Base-by-base conservation (phyloP, 2,329 filamentous ascomycete species). In the Hymenoscyphus infarciens region DNA sequence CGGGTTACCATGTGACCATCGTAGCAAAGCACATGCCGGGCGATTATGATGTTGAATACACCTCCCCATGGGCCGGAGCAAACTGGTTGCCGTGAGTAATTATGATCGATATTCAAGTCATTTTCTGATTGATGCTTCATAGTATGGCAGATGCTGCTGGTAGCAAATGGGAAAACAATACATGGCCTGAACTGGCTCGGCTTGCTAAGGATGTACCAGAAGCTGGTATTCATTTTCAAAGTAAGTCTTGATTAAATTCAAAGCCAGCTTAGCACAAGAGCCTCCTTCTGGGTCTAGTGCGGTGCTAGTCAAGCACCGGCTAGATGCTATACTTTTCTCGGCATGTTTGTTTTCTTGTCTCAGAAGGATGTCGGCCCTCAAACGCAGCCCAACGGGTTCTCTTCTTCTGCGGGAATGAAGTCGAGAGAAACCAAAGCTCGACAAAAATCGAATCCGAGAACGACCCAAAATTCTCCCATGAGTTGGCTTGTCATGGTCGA, bases 11-110 rank as follows among this genome's bases (percentile, higher is more conserved):
- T 19, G 78, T 95, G 68, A 91, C 89, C 0, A 80, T 96, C 35
- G 79, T 91, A 25, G 88, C 91, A 4, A 95, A 93, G 72, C 89
- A 96, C 73, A 93, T 96, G 87, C 92, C 93, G 0, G 93, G 93
- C 42, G 93, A 97, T 78, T 93, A 93, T 74, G 88, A 92, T 67
- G 88, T 93, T 66, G 88, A 95, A 78, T 97, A 96, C 75, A 87
- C 91, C 0, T 95, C 91, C 3, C 92, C 91, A 0, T 96, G 91
- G 89, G 92, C 91, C 0, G 91, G 91, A 11, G 91, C 91, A 61
- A 94, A 95, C 72, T 87, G 54, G 35, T 31, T 65, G 59, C 58
- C 56, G 63, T 61, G 29, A 52, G 59, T 59, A 16, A 45, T 11
- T 10, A 29, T 13, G n/a, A 15, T 45, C 19, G 7, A 52, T 4